A percentile compares a stretch with the other conserved stretches of the same genome.
These are phyloP conservation scores for Phytopythium delawarense DNA, from an alignment of 352 stramenopile species.

Conservation along the genomic window DNA sequence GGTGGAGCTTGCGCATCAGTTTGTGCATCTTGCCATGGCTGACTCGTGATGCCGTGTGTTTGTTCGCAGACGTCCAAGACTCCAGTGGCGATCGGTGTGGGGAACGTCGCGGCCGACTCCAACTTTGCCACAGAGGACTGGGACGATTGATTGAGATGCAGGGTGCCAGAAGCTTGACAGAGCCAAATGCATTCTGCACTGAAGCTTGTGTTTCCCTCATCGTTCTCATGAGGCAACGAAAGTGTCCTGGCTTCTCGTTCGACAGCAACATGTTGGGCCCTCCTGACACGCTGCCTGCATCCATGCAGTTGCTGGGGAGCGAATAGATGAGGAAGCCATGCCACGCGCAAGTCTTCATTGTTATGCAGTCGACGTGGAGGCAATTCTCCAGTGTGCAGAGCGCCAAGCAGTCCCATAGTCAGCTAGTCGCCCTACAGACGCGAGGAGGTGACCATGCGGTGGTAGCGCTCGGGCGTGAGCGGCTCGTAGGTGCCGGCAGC, in stretches of 20 bases:
- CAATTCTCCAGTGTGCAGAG: too few relatives aligned
- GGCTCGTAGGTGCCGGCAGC: conserved; percentile 40
- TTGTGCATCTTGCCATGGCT: background rate
- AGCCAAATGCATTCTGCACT: too few relatives aligned
- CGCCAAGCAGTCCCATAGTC: background rate
- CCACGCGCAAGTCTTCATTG: too few relatives aligned
- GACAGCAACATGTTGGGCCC: too few relatives aligned
- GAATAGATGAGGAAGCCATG: too few relatives aligned
- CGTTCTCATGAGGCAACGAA: too few relatives aligned
- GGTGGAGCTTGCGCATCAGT: background rate
- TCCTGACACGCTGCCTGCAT: too few relatives aligned
- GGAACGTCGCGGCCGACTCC: conserved; percentile 49
- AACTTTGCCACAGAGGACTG: conserved; percentile 72
- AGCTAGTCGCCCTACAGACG: conserved; percentile 39
- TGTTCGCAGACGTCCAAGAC: conserved; percentile 7
- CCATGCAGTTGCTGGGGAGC: too few relatives aligned
- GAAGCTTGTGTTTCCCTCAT: too few relatives aligned
- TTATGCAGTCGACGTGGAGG: too few relatives aligned
- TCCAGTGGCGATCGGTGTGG: conserved; percentile 12
- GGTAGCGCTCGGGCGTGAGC: conserved; percentile 55
- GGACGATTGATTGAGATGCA: conserved; percentile 31
- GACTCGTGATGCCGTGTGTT: conserved; percentile 5
- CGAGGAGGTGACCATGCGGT: conserved; percentile 46
- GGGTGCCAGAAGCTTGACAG: too few relatives aligned
- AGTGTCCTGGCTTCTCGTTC: too few relatives aligned